Conservation (phyloP, 768 basidiomycete species). For the Lactarius quietus region DNA sequence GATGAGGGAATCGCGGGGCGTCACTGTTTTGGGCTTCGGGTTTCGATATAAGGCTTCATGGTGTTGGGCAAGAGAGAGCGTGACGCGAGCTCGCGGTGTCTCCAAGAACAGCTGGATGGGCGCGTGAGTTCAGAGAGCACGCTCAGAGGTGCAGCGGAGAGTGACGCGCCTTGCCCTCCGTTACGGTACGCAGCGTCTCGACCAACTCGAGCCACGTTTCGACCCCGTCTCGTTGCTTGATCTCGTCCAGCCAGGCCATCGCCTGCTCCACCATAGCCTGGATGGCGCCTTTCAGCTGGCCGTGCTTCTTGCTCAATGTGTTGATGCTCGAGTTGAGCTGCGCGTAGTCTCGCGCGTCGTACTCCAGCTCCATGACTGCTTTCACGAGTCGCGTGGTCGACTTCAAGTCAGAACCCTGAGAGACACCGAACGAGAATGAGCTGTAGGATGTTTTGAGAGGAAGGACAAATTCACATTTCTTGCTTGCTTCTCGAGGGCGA, state of each 20-base stretch:
- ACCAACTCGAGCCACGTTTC: constrained; percentile 84
- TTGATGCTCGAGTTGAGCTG: constrained; percentile 68
- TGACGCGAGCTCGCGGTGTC: constrained; percentile 92
- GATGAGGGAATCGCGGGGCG: constrained; percentile 56
- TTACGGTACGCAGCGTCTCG: constrained; percentile 84
- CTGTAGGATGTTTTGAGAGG: constrained; percentile 9
- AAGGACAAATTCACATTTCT: constrained; percentile 65
- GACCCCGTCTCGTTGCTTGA: constrained; percentile 62
- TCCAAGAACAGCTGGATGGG: constrained; percentile 83
- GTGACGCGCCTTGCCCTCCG: constrained; percentile 89
- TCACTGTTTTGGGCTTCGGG: constrained; percentile 38
- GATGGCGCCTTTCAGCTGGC: constrained; percentile 87
- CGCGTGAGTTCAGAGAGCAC: constrained; percentile 1
- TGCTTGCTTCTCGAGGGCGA: constrained; percentile 90
- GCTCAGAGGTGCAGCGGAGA: background rate
- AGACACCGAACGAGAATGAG: background rate
- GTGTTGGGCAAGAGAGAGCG: constrained; percentile 78
- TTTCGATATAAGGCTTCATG: constrained; percentile 68
- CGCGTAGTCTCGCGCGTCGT: constrained; percentile 64
- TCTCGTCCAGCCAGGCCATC: constrained; percentile 76
- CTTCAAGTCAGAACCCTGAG: constrained; percentile 82
- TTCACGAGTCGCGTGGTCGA: constrained; percentile 90
- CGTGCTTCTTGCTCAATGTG: constrained; percentile 89
- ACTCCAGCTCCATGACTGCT: constrained; percentile 65
- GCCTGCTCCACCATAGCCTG: constrained; percentile 89